Evolutionary conservation across 2,329 filamentous ascomycete species (phyloP).

Genomic region (Akanthomyces lecanii): DNA sequence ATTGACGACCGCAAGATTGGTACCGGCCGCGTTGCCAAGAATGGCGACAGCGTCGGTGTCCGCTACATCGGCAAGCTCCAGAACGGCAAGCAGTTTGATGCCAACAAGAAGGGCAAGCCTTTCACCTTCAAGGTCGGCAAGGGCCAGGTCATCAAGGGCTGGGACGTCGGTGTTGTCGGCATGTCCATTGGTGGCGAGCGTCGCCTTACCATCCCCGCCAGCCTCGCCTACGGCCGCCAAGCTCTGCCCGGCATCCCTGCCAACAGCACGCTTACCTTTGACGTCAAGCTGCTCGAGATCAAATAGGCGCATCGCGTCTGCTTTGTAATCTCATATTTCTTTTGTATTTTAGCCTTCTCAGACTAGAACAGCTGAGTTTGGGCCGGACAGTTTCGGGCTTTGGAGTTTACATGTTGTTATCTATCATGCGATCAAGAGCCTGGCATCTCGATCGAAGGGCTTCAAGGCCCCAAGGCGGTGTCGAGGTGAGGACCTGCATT

Average conservation of each 20-base stretch:
- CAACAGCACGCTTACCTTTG: constrained; percentile 90
- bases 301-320: constrained; percentile 53
- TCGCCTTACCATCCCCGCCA: constrained; percentile 80
- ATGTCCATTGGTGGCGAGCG: constrained; percentile 94
- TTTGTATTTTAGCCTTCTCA: constrained; percentile 20
- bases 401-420: constrained; percentile 29
- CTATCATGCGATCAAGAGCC: constrained; percentile 40
- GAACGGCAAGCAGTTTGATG: constrained; percentile 92
- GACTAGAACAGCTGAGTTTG: neutral
- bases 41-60: constrained; percentile 85
- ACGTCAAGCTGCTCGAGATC: constrained; percentile 80
- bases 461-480: constrained; percentile 25
- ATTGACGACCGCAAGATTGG: constrained; percentile 95
- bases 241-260: constrained; percentile 77
- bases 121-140: constrained; percentile 93
- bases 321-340: constrained; percentile 11
- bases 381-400: constrained; percentile 20
- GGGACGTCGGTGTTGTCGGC: constrained; percentile 90
- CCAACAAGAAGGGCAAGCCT: constrained; percentile 98
- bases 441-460: constrained; percentile 33
- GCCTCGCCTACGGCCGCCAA: constrained; percentile 86
- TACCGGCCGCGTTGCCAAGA: constrained; percentile 79
- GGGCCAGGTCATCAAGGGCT: constrained; percentile 97
- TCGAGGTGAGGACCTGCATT: constrained; percentile 46
- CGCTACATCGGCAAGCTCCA: constrained; percentile 97